These are phyloP conservation scores for Neofusicoccum ribis DNA, from an alignment of 2,329 filamentous ascomycete genomes.

Conservation along the genomic window DNA sequence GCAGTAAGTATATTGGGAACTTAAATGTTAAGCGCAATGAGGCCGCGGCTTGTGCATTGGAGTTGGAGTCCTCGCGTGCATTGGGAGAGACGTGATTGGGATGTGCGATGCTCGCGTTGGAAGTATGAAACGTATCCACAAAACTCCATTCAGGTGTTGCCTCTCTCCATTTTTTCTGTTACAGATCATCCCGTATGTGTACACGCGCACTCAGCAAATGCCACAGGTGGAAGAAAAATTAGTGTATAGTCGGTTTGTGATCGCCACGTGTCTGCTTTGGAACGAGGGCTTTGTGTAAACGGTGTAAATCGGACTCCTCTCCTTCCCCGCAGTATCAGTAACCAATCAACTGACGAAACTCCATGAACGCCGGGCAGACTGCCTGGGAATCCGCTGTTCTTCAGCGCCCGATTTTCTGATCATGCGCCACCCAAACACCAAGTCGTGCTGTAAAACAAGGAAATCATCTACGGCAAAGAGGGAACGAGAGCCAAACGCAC, in stretches of 20 bases:
- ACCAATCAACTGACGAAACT: conserved; percentile 2
- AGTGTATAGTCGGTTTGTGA: conserved; percentile 8
- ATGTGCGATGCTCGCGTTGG: not conserved
- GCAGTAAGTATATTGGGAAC: not conserved
- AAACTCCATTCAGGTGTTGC: not conserved
- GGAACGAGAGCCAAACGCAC: not conserved
- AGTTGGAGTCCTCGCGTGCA: not conserved
- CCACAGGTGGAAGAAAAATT: not conserved
- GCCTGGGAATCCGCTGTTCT: conserved; percentile 2
- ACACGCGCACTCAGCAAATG: conserved; percentile 4
- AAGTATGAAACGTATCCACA: conserved; percentile 7
- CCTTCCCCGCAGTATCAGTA: not conserved
- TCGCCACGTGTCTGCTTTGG: not conserved
- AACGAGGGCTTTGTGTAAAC: not conserved
- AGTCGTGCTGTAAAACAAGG: not conserved
- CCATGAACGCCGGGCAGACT: conserved; percentile 11
- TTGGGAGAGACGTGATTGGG: not conserved
- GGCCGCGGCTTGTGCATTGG: not conserved
- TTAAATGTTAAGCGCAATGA: not conserved
- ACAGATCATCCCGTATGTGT: conserved; percentile 4
- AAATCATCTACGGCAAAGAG: conserved; percentile 4
- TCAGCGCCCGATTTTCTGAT: conserved; percentile 1
- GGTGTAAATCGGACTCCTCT: not conserved
- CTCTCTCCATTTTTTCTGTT: conserved; percentile 15
- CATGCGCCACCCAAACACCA: conserved; percentile 13